These are phyloP conservation scores for Yamadazyma diddensiae DNA, from an alignment of 1,139 yeast genomes.

Conservation along the genomic window DNA sequence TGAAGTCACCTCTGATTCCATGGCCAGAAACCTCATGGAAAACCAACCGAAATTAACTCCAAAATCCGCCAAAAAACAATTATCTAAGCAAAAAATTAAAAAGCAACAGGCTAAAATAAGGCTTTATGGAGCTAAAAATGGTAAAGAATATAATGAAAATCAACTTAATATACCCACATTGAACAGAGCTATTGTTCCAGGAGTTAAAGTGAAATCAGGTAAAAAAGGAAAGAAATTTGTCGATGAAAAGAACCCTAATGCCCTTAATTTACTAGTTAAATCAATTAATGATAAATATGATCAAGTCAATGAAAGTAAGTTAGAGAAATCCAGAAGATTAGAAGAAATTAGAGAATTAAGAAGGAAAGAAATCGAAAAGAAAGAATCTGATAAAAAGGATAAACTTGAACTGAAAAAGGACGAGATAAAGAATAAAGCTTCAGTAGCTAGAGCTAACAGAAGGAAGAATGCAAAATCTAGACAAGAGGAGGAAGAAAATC, in stretches of 20 bases:
- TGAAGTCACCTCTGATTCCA: conserved; percentile 61
- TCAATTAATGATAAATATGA: conserved; percentile 83
- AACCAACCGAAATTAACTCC: conserved; percentile 64
- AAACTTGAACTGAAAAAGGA: conserved; percentile 75
- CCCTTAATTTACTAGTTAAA: conserved; percentile 65
- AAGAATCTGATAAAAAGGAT: conserved; percentile 66
- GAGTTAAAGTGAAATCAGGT: conserved; percentile 72
- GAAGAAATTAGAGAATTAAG: conserved; percentile 88
- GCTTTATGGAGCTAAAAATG: conserved; percentile 68
- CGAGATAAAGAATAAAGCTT: conserved; percentile 70
- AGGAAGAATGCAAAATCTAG: conserved; percentile 64
- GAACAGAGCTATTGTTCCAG: conserved; percentile 83
- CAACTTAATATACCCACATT: conserved; percentile 76
- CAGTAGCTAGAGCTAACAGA: conserved; percentile 64
- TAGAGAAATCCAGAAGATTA: conserved; percentile 83
- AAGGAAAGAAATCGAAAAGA: conserved; percentile 81
- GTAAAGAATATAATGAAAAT: conserved; percentile 67
- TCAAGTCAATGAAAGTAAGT: conserved; percentile 78
- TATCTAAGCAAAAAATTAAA: conserved; percentile 52
- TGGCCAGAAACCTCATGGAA: conserved; percentile 63
- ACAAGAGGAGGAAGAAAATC: conserved; percentile 28
- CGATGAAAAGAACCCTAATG: conserved; percentile 64
- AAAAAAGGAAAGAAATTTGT: conserved; percentile 93
- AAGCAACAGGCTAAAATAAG: conserved; percentile 64
- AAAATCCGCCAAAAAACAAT: conserved; percentile 51